A percentile compares a stretch with the other conserved stretches of the same genome.
These are phyloP conservation scores for Penicillium sumatraense DNA, from an alignment of 2,329 filamentous ascomycete species.

Conservation along the genomic window DNA sequence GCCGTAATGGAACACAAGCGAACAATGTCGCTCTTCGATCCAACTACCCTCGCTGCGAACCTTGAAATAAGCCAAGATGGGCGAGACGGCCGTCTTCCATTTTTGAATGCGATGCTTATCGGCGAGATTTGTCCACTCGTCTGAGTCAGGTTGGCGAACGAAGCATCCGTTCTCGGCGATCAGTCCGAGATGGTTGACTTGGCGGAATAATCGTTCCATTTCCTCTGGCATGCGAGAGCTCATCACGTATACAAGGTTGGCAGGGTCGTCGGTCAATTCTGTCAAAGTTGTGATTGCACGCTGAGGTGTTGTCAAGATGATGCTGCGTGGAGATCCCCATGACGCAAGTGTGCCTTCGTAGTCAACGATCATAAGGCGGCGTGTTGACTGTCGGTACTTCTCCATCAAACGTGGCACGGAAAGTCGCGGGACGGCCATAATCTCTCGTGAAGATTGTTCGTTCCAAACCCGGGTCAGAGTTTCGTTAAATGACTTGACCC, in stretches of 20 bases:
- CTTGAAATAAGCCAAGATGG: constrained; percentile 85
- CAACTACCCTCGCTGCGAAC: constrained; percentile 87
- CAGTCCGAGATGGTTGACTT: constrained; percentile 80
- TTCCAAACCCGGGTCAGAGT: constrained; percentile 77
- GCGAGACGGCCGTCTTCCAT: constrained; percentile 84
- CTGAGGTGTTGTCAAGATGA: constrained; percentile 84
- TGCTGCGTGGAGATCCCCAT: constrained; percentile 81
- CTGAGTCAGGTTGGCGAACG: constrained; percentile 70
- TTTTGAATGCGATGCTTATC: constrained; percentile 69
- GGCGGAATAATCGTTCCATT: constrained; percentile 81
- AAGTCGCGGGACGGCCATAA: constrained; percentile 82
- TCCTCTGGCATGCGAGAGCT: constrained; percentile 86
- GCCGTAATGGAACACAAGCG: constrained; percentile 87
- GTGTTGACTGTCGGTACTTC: constrained; percentile 68
- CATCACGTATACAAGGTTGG: constrained; percentile 92
- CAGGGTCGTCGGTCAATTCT: constrained; percentile 77
- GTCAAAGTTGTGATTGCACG: constrained; percentile 82
- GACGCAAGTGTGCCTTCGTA: constrained; percentile 92
- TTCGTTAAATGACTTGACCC: constrained; percentile 77
- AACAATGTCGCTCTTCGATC: constrained; percentile 90
- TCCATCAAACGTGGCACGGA: constrained; percentile 68
- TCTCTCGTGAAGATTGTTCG: constrained; percentile 82
- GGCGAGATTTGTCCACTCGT: constrained; percentile 77
- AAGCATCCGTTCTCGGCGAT: constrained; percentile 97
- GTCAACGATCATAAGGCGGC: constrained; percentile 85